Conservation (phyloP, 768 basidiomycete genomes). For the Floccularia luteovirens region DNA sequence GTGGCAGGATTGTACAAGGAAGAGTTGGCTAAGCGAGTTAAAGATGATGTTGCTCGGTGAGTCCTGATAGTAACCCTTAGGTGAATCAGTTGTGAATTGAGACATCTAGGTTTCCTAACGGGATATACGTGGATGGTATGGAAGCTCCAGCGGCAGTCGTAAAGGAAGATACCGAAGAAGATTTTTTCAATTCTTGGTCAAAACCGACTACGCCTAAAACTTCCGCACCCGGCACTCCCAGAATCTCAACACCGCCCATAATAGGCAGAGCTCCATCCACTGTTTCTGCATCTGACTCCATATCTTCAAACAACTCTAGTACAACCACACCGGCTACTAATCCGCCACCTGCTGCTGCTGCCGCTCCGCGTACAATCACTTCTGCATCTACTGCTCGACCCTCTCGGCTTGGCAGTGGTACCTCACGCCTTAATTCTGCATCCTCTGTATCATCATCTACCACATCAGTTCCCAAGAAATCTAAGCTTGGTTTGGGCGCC, state of each 20-base stretch:
- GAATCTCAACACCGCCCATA: conserved; percentile 45
- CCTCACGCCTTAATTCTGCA: conserved; percentile 30
- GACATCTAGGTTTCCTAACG: conserved; percentile 78
- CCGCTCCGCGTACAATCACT: conserved; percentile 54
- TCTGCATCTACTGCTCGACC: conserved; percentile 54
- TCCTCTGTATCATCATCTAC: conserved; percentile 21
- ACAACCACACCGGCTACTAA: conserved; percentile 38
- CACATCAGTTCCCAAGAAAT: conserved; percentile 39
- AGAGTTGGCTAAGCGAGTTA: conserved; percentile 74
- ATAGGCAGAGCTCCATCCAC: conserved; percentile 45
- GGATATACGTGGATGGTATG: conserved; percentile 80
- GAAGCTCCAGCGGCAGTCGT: conserved; percentile 33
- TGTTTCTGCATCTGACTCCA: conserved; percentile 20
- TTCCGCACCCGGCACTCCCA: conserved; percentile 42
- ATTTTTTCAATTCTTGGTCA: conserved; percentile 97
- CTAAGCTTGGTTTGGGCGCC: conserved; percentile 79
- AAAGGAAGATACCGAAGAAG: conserved; percentile 60
- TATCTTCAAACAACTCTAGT: conserved; percentile 19
- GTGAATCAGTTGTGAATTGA: no score
- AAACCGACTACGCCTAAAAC: conserved; percentile 63
- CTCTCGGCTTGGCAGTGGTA: conserved; percentile 26
- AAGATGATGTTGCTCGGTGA: conserved; percentile 66
- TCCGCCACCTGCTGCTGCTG: conserved; percentile 16
- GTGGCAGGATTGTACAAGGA: conserved; percentile 89
- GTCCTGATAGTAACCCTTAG: no score